These are phyloP conservation scores for Calonectria montana DNA, from an alignment of 2,329 filamentous ascomycete species.

Conservation along the genomic window DNA sequence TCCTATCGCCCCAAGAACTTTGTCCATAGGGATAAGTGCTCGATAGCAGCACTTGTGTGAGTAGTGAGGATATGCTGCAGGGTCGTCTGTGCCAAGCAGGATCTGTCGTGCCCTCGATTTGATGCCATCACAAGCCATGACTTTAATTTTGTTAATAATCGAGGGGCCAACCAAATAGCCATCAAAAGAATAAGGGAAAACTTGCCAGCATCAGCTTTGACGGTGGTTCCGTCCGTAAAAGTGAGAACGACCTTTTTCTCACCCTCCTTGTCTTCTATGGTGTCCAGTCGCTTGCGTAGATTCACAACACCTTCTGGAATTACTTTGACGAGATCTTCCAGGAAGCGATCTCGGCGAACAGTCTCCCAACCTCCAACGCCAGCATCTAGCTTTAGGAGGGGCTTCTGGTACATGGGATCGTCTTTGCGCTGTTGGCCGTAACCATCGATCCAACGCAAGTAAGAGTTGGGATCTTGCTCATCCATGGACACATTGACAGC, in stretches of 20 bases:
- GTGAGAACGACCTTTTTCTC: not conserved
- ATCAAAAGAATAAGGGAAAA: not conserved
- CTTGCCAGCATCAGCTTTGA: not conserved
- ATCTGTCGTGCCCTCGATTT: not conserved
- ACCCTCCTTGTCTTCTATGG: not conserved
- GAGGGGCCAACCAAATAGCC: not conserved
- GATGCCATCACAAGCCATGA: not conserved
- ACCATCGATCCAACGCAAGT: not conserved
- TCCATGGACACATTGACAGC: not conserved
- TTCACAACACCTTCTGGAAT: not conserved
- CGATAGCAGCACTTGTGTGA: not conserved
- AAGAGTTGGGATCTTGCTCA: not conserved
- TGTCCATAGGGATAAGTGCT: not conserved
- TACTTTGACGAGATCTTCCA: constrained; percentile 2
- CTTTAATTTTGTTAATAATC: not conserved
- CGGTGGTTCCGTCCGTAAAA: not conserved
- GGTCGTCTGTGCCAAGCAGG: not conserved
- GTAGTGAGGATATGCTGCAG: not conserved
- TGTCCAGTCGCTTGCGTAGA: not conserved
- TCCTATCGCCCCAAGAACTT: not conserved
- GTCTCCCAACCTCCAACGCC: not conserved
- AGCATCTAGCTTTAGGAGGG: not conserved
- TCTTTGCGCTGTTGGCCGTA: not conserved
- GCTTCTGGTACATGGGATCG: not conserved
- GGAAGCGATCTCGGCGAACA: not conserved